Base-by-base conservation (phyloP, 2,329 filamentous ascomycete species). In the Penicillium sp. region DNA sequence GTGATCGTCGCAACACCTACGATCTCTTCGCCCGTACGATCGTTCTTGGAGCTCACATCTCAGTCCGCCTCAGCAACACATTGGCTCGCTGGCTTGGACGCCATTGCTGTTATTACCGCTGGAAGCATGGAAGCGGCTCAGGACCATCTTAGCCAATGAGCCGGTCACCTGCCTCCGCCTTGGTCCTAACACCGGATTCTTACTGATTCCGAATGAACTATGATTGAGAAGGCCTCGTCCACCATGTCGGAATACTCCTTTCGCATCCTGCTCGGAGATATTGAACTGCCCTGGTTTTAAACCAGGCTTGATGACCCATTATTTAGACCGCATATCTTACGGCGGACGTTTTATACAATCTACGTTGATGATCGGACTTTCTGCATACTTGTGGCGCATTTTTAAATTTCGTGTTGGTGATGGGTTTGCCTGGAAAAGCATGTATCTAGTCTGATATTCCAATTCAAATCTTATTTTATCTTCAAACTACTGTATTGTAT, bases 1-100 rank as follows among this genome's bases (percentile, higher is more conserved):
- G 74, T 85, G 72, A 80, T 75, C 53, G 58, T 30, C 45, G 26
- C 26, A 30, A n/a, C 24, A n/a, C 4, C 45, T n/a, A 2, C 26
- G 7, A 3, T 49, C 5, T 24, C 24, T 35, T 30, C 45, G 26
- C 24, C 30, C 17, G 5, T n/a, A 35, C 30, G 9, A 35, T 24
- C 8, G 49, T n/a, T 35, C 10, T 15, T 33, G 28, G 30, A 22
- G 28, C 10, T 35, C 4, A 35, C 15, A 10, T 22, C 19, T 51
- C 5, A n/a, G 28, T 35, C n/a, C 10, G 26, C n/a, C 12, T 35
- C 30, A 35, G 5, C 3, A 35, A 33, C 26, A 22, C 28, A 10
- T 22, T 35, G 28, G 17, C 28, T 24, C 49, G 35, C 28, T 51
- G n/a, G n/a, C 28, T 9, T 51, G 24, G 24, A 30, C 28, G 24